Percentiles rank a stretch among this genome's conserved stretches.
These are phyloP conservation scores for Tylopilus sp. DNA, from an alignment of 768 basidiomycete genomes.

Conservation along the genomic window DNA sequence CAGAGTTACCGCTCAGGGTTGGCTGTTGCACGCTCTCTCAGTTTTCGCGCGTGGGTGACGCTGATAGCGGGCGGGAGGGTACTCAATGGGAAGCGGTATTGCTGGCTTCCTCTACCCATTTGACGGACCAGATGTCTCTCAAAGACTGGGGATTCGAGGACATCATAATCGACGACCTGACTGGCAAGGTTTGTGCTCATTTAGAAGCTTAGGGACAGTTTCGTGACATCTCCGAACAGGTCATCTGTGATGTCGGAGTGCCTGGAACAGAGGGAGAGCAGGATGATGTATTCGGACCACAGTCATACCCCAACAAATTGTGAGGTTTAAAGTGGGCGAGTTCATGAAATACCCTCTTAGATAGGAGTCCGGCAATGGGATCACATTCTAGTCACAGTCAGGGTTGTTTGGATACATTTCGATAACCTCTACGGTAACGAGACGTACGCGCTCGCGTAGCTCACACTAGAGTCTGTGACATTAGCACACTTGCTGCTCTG, in stretches of 20 bases:
- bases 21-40: slow-evolving; percentile 77
- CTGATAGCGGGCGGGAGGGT: slow-evolving; percentile 31
- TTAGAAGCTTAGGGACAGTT: background rate
- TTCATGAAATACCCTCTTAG: background rate
- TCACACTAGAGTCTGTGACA: slow-evolving; percentile 83
- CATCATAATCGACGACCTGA: slow-evolving; percentile 44
- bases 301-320: slow-evolving; percentile 27
- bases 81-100: slow-evolving; percentile 42
- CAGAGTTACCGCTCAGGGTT: slow-evolving; percentile 50
- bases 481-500: slow-evolving; percentile 79
- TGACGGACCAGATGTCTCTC: slow-evolving; percentile 50
- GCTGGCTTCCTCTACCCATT: slow-evolving; percentile 55
- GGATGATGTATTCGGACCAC: slow-evolving; percentile 56
- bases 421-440: slow-evolving; percentile 38
- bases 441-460: slow-evolving; percentile 91
- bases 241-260: slow-evolving; percentile 65
- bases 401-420: background rate
- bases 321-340: background rate
- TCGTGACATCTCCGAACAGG: slow-evolving; percentile 37
- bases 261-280: slow-evolving; percentile 61
- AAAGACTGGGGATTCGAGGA: slow-evolving; percentile 85
- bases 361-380: background rate
- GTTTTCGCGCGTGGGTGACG: slow-evolving; percentile 37
- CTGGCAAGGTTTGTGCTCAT: slow-evolving; percentile 51
- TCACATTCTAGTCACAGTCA: slow-evolving; percentile 1